These are phyloP conservation scores for Chytridium lagenaria DNA, from an alignment of 371 early-diverging fungal genomes.

Conservation along the genomic window DNA sequence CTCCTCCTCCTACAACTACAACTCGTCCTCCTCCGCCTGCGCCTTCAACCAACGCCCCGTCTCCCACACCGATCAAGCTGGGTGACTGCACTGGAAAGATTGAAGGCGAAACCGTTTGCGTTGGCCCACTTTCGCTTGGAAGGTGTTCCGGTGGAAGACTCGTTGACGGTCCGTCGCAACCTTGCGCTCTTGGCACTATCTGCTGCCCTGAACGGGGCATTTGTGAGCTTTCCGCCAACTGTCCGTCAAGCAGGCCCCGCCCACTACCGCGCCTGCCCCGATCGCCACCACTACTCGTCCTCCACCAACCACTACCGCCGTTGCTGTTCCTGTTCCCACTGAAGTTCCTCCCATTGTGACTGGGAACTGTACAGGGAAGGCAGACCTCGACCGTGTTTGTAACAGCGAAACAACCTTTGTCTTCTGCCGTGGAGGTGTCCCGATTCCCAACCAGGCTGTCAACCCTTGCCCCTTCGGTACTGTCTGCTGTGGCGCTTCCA, in stretches of 20 bases:
- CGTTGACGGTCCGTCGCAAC: neutral
- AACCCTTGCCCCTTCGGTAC: conserved; percentile 12
- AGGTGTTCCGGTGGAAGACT: neutral
- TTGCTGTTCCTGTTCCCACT: neutral
- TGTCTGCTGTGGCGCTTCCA: neutral
- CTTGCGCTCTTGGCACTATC: conserved; percentile 12
- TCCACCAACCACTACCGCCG: neutral
- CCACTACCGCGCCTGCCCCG: neutral
- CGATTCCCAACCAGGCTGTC: conserved; percentile 24
- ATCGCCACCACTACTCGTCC: neutral
- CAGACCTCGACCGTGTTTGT: conserved; percentile 12
- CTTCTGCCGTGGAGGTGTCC: conserved; percentile 8
- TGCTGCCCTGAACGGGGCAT: conserved; percentile 12
- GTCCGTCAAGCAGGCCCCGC: neutral
- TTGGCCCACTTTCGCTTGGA: neutral
- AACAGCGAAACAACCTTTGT: conserved; percentile 5
- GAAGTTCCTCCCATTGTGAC: neutral
- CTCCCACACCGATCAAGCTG: neutral
- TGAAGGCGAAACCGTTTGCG: conserved; percentile 15
- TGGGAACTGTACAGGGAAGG: conserved; percentile 22
- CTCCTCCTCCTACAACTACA: neutral
- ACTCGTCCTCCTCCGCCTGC: neutral
- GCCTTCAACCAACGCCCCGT: neutral
- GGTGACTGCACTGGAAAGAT: neutral
- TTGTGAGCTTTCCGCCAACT: conserved; percentile 11